Base-by-base conservation (phyloP, 2,329 filamentous ascomycete genomes). In the Pestalotiopsis sp. region DNA sequence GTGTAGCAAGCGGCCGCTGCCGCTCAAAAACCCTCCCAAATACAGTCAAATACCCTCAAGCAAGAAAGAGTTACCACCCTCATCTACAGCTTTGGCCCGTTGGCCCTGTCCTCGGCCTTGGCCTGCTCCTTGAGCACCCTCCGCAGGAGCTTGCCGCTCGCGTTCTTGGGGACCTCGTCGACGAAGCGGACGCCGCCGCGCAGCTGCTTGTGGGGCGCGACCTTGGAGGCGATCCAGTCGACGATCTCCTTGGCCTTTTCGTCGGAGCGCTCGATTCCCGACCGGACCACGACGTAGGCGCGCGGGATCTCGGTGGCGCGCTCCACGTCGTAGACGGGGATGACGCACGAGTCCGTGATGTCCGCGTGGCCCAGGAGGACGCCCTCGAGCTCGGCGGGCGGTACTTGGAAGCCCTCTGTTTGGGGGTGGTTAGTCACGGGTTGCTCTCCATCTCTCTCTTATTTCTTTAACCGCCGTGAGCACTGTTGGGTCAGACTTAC, bases 361-460 rank as follows among this genome's bases (percentile, higher is more conserved):
- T 83, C 80, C 4, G 72, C 67, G 74, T 84, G 80, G 13, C 79
- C 79, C 1, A 84, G 72, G 3, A 85, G 73, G 7, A 84, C 67
- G 40, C 82, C 82, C 70, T 85, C 90, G 5, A 92, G 81, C 76
- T 92, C 89, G 1, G 90, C 90, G 0, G 90, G 90, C 0, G 90
- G 83, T 2, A 92, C 90, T 75, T 92, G 90, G 80, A 91, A 92
- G 0, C 90, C 90, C 78, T 93, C 82, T 91, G 77, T 89, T 6
- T 57, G 3, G 84, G 85, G 81, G n/a, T 55, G 60, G 60, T 63
- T n/a, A 63, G 60, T 26, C 30, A 9, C 9, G 30, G 30, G 6
- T 9, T 30, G 30, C 30, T 30, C 7, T 9, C 30, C 30, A 9
- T 9, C 30, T 30, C 30, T 9, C 30, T 30, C 7, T 30, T 30